Base-by-base conservation (phyloP, 2,329 filamentous ascomycete species). In the Ophiosphaerella korrae region DNA sequence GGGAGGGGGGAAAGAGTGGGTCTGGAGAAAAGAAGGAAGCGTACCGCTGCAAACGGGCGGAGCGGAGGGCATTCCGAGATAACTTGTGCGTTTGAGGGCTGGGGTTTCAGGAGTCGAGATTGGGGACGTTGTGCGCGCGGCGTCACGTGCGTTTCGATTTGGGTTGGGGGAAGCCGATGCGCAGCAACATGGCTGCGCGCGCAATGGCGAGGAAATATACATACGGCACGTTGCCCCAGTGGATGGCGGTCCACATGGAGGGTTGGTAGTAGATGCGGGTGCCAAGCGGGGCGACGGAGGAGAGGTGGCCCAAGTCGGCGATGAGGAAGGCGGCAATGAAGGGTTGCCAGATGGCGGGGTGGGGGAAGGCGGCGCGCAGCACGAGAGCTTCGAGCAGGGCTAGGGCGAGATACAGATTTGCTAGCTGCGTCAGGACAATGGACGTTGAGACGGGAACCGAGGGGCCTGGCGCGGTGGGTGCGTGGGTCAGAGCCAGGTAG, bases 351-450 rank as follows among this genome's bases (percentile, higher is more conserved):
- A 93, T n/a, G n/a, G n/a, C n/a, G n/a, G n/a, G n/a, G n/a, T n/a
- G n/a, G n/a, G n/a, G n/a, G n/a, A n/a, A n/a, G n/a, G 89, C 90
- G 13, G 83, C 80, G 36, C 90, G 85, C 57, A 93, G 80, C 11
- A 93, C 86, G 21, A 91, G 74, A 2, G 88, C 88, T 75, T 94
- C 89, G 75, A 88, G 90, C 64, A 93, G 74, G 48, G 88, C 84
- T 72, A 92, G 90, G 50, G 89, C 82, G 34, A 92, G 73, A 75
- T 92, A 93, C 55, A 92, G 78, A 73, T 91, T 92, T 37, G 87
- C 88, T 29, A 93, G 82, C 75, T 93, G 89, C 14, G 85, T 84
- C 63, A 92, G 78, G 35, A 85, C 84, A 51, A 92, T 84, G 8
- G 83, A 82, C 1, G 87, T 88, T 35, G 80, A 81, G 32, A 82